Evolutionary conservation across 2,329 filamentous ascomycete genomes (phyloP).

Genomic region (Scedosporium dehoogii): DNA sequence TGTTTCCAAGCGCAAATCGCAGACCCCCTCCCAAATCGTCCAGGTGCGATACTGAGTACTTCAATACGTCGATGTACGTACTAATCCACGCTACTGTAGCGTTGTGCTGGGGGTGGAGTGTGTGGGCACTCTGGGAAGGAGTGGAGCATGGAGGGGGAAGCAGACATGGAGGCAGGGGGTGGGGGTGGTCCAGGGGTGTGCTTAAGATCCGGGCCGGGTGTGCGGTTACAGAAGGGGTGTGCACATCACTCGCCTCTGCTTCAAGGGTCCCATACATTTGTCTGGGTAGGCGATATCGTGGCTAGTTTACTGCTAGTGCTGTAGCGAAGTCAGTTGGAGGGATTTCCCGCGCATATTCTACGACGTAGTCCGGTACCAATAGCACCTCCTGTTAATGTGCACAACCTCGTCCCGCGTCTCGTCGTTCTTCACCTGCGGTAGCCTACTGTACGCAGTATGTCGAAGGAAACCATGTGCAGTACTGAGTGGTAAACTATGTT

Average conservation of each 20-base stretch:
- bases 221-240: slow-evolving; percentile 1
- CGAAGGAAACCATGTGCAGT: not conserved
- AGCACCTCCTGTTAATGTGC: slow-evolving; percentile 1
- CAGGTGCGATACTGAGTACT: not conserved
- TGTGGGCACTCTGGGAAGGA: not conserved
- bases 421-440: not conserved
- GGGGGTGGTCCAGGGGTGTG: not conserved
- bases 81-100: not conserved
- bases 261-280: not conserved
- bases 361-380: slow-evolving; percentile 1
- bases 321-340: not conserved
- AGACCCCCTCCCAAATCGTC: not conserved
- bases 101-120: not conserved
- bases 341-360: not conserved
- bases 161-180: not conserved
- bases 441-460: not conserved
- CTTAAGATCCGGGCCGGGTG: not conserved
- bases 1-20: slow-evolving; percentile 3
- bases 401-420: not conserved
- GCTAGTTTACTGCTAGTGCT: not conserved
- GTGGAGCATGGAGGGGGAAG: not conserved
- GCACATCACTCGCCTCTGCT: not conserved
- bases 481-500: not conserved
- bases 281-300: not conserved
- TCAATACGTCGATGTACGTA: not conserved